Base-by-base conservation (phyloP, 2,329 filamentous ascomycete species). In the Aspergillus floridensis region DNA sequence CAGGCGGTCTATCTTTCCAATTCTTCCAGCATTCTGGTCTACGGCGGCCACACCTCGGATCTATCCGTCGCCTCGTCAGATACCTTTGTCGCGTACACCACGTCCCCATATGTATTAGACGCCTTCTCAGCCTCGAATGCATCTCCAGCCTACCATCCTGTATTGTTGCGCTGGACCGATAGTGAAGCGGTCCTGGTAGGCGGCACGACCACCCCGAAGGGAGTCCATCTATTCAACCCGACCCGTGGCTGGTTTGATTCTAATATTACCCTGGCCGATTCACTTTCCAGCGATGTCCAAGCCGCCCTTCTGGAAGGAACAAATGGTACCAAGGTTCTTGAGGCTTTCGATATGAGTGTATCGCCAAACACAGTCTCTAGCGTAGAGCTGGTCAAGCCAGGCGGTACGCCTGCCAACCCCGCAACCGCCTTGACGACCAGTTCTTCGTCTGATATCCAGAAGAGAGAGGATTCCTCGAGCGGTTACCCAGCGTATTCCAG, bases 401-500 rank as follows among this genome's bases (percentile, higher is more conserved):
- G 81, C 46, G 90, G 89, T 16, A 64, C 71, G 19, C 49, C 44
- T 24, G 26, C 35, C 21, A 47, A 32, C 8, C 41, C 53, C n/a
- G 53, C 53, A 19, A 48, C 44, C 26, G 29, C 41, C 24, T n/a
- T 55, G 24, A 35, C 21, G 21, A 29, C 41, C 80, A 70, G 77
- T 67, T 52, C 80, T 77, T 59, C 65, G 14, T 63, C 70, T 5
- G 77, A 77, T 53, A 74, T 72, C 21, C 50, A 32, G 62, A 84
- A 80, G 70, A 76, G 84, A 63, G 78, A 81, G 16, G 74, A 90
- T 31, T 87, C 85, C 0, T 71, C 87, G 26, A 78, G 77, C 22
- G 79, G 87, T 68, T 96, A 91, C 86, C 92, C 93, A 2, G 70
- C 81, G 3, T 97, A 97, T 75, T 93, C 97, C 75, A 82, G 79